Evolutionary conservation across 371 early-diverging fungal species (phyloP), one percentile per base, ranked within the genome.

Genomic region (Rhizopus microsporus): DNA sequence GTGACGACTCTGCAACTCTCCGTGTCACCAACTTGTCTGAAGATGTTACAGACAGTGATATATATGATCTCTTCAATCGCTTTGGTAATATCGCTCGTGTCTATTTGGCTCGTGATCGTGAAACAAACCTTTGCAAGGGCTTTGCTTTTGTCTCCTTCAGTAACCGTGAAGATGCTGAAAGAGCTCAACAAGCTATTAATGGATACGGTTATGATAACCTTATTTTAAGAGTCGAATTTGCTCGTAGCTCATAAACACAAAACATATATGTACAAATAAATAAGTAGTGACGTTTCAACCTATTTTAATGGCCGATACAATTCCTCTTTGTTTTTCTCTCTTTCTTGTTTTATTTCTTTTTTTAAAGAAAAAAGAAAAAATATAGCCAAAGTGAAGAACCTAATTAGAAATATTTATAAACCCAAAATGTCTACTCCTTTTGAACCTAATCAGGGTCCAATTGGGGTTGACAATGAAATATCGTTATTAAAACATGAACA

Each of bases 21-120:
- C 93, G 98, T 71, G 93, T 98, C 57, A 93, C 95, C 53, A 98
- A 98, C 78, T 80, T 98, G 75, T 95, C 96, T 37, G 97, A 95
- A 74, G 93, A 96, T 62, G 88, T 89, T 23, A 86, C 87, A 35
- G 96, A 98, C 56, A 77, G 72, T 46, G 98, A 98, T 73, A 84
- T 98, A 51, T 81, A 88, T 65, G 95, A 93, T 43, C 82, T 98
- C 52, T 91, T 95, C 83, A 77, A 80, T 51, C 85, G 90, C 32
- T 95, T 95, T 66, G 97, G 96, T 40, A 74, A 74, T 43, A 81
- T 90, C 53, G 77, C 84, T 23, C 90, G 92, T 66, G 87, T 88
- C 51, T 93, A 87, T 69, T 84, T 96, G 62, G 91, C 95, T 15
- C 86, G 88, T 59, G 95, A 95, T 79, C 88, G 87, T 56, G 88